A percentile compares a stretch with the other conserved stretches of the same genome.
These are phyloP conservation scores for Aspergillus vadensis DNA, from an alignment of 2,329 filamentous ascomycete species.

Conservation along the genomic window DNA sequence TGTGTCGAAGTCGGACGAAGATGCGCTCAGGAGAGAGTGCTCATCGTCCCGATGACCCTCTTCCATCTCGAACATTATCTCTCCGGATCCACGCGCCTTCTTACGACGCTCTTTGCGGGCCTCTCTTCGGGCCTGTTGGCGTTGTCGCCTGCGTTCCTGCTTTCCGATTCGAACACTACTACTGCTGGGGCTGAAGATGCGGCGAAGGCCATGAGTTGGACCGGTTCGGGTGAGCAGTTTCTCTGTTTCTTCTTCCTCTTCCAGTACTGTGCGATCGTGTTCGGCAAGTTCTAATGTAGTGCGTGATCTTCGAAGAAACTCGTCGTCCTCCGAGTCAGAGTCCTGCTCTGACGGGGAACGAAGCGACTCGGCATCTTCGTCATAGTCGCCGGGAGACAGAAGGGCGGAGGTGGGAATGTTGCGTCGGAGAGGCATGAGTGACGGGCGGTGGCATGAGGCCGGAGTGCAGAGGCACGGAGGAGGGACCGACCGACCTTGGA, in stretches of 20 bases:
- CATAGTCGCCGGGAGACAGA: conserved; percentile 65
- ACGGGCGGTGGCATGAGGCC: conserved; percentile 10
- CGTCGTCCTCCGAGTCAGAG: conserved; percentile 74
- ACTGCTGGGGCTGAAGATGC: conserved; percentile 46
- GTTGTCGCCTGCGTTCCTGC: conserved; percentile 53
- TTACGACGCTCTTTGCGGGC: conserved; percentile 52
- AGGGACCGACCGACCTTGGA: not conserved
- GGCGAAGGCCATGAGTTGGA: conserved; percentile 38
- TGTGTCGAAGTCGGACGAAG: conserved; percentile 54
- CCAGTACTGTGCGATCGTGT: conserved; percentile 69
- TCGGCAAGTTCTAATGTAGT: conserved; percentile 70
- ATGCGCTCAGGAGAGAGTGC: conserved; percentile 15
- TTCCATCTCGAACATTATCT: conserved; percentile 89
- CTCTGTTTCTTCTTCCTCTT: conserved; percentile 70
- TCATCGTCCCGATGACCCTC: conserved; percentile 61
- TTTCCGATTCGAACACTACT: conserved; percentile 55
- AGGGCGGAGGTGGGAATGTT: conserved; percentile 47
- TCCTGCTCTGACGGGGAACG: conserved; percentile 67
- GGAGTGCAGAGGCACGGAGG: conserved; percentile 7
- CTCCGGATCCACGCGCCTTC: conserved; percentile 65
- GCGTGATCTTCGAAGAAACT: conserved; percentile 65
- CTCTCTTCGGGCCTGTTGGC: conserved; percentile 49
- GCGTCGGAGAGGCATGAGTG: conserved; percentile 29
- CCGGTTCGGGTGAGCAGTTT: conserved; percentile 47
- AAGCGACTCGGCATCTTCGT: conserved; percentile 69